Evolutionary conservation across 2,329 filamentous ascomycete species (phyloP), one percentile per base, ranked within the genome.

Genomic region (Pyricularia grisea): DNA sequence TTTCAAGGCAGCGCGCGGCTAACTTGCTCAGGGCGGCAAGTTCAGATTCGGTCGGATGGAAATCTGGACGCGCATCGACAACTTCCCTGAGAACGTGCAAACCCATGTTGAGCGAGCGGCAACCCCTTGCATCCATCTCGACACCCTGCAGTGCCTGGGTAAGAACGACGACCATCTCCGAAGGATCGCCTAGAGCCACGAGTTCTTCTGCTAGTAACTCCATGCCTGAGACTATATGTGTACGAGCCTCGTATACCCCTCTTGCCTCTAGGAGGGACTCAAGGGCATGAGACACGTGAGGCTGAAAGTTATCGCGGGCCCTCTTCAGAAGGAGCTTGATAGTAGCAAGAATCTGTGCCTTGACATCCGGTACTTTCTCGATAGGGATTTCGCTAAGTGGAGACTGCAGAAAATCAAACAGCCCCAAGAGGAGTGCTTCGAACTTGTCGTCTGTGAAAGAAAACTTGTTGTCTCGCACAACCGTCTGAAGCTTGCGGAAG

Each of bases 401-500:
- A 25, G 87, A 85, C 76, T 92, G 87, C 30, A 94, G 85, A 75
- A 90, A 94, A 66, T 88, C 86, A 71, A 94, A 90, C 25, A 93
- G 83, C 0, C 88, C 90, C 2, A 85, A 74, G 50, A 93, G 80
- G 2, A 94, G 82, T 9, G 88, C 83, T 72, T 90, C 86, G 70
- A 92, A 93, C 72, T 87, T 90, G 66, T 90, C 87, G 70, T 90
- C 86, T 1, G 84, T 83, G 75, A 91, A 88, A 25, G 87, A 82
- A 17, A 88, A 84, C 73, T 85, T 85, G 75, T 84, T 86, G 70
- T 91, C 89, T 72, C 90, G 88, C 70, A 93, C 84, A 72, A 93
- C 84, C 58, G 89, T 89, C 77, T 94, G 91, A 66, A 94, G 82
- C 74, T 92, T 91, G 68, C 91, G 87, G 82, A 94, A 93, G 69